Base-by-base conservation (phyloP, 495 filamentous ascomycete species). In the Clavariopsis aquatica region DNA sequence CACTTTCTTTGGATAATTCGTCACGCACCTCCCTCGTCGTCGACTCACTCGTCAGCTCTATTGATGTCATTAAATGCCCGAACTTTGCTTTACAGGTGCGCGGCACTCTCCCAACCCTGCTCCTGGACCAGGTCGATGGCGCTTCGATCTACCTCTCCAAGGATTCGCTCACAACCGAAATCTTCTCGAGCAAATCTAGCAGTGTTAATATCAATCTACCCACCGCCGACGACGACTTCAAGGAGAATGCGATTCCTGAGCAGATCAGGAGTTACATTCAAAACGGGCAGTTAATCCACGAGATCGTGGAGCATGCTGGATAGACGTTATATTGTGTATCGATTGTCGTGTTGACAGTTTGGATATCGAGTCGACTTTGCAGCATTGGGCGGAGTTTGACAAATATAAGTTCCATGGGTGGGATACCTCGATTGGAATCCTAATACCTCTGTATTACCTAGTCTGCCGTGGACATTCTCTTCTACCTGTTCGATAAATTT, bases 111-210 rank as follows among this genome's bases (percentile, higher is more conserved):
- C 94, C 95, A 13, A 97, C 92, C 22, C 77, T 98, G 56, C 77
- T 97, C 54, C 78, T 98, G 52, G 95, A 98, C 74, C 91, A 96
- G 78, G 88, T 97, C 52, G 94, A 98, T 73, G 89, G 91, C 59
- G 94, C 91, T 20, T 85, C 86, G 43, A 75, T 98, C 58, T 98
- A 96, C 77, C 82, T 98, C 20, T 83, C 86, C 69, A 87, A 87
- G 71, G 87, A 92, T 67, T 91, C 88, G 72, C 75, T 87, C 47
- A 78, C 78, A 28, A 90, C 91, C 0, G 89, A 96, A 75, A 79
- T 98, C 43, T 97, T 92, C 76, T 87, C 88, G 29, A 92, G 87
- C 78, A 98, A 98, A 79, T 91, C 83, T 62, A 82, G 84, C 6
- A 82, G 86, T 19, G 79, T 98, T 64, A 98, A 98, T 74, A 81